Evolutionary conservation across 2,329 filamentous ascomycete genomes (phyloP), one percentile per base, ranked within the genome.

Genomic region (Hypoxylon sp.): DNA sequence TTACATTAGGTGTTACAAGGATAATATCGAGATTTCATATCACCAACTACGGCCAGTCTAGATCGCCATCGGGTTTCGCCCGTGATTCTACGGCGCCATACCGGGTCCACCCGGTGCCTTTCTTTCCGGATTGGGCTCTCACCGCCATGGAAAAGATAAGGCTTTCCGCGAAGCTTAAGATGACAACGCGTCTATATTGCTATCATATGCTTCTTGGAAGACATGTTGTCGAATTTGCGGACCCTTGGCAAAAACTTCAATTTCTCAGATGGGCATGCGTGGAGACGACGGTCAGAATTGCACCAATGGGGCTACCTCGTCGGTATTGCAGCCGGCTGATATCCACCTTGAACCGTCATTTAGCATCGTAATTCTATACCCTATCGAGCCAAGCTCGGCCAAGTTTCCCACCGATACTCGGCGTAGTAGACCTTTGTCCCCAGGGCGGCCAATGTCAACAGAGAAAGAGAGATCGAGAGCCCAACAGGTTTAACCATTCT

Each of bases 331-430:
- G 60, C 69, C 69, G 69, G 66, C 48, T 64, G 54, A 56, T 66
- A 54, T 64, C 66, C 66, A 71, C 66, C 58, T 60, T 17, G 25
- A 50, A 62, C 48, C 44, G 37, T 48, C 56, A 66, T 61, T 66
- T 60, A 64, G 56, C 60, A 56, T 62, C 51, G 42, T 61, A 50
- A 49, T 50, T 48, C 66, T 66, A 72, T 63, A 30, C 69, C 66
- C n/a, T 46, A 68, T 68, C 61, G n/a, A 70, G 66, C 40, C 54
- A 72, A 68, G 69, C 58, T 70, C 66, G 64, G 66, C 50, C 33
- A 51, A 67, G 51, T 20, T 61, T 62, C 60, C 59, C 62, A 69
- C 73, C 73, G 73, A 75, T 74, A 10, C 64, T 75, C 73, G 73
- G 73, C 73, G 51, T 60, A 64, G 57, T 33, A 51, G 49, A 17